A percentile compares a stretch with the other conserved stretches of the same genome.
phyloP scores from a whole-genome alignment of 345 rosid genomes.

The Aquilaria sinensis region DNA sequence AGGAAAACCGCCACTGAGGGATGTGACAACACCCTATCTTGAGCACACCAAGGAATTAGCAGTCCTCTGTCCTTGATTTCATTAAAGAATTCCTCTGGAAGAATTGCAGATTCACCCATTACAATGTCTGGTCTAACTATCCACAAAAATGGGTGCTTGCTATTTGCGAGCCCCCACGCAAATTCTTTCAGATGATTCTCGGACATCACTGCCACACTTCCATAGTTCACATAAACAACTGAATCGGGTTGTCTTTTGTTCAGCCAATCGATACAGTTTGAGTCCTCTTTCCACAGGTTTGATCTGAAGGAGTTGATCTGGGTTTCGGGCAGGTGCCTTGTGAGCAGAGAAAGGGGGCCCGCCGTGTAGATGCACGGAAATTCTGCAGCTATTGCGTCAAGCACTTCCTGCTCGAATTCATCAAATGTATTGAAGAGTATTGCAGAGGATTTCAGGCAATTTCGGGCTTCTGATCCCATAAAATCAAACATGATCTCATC shows the following conservation, averaged over 20 bases:
- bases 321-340: slow-evolving; percentile 11
- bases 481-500: slow-evolving; percentile 26
- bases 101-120: not conserved
- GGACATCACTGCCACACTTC: slow-evolving; percentile 20
- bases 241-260: slow-evolving; percentile 15
- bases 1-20: slow-evolving; percentile 4
- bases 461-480: slow-evolving; percentile 7
- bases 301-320: slow-evolving; percentile 3
- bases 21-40: slow-evolving; percentile 9
- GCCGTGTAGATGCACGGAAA: slow-evolving; percentile 16
- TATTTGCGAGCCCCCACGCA: slow-evolving; percentile 19
- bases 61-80: slow-evolving; percentile 9
- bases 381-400: slow-evolving; percentile 16
- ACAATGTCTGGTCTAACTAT: slow-evolving; percentile 8
- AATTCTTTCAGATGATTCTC: slow-evolving; percentile 14
- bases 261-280: slow-evolving; percentile 22
- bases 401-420: slow-evolving; percentile 22
- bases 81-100: slow-evolving; percentile 6
- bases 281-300: slow-evolving; percentile 29
- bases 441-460: slow-evolving; percentile 24
- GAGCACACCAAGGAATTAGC: slow-evolving; percentile 8
- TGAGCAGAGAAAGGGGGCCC: slow-evolving; percentile 33
- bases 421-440: slow-evolving; percentile 32
- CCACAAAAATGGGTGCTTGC: slow-evolving; percentile 13
- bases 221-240: slow-evolving; percentile 27